Conservation (phyloP, 768 basidiomycete species). For the Russula compacta region DNA sequence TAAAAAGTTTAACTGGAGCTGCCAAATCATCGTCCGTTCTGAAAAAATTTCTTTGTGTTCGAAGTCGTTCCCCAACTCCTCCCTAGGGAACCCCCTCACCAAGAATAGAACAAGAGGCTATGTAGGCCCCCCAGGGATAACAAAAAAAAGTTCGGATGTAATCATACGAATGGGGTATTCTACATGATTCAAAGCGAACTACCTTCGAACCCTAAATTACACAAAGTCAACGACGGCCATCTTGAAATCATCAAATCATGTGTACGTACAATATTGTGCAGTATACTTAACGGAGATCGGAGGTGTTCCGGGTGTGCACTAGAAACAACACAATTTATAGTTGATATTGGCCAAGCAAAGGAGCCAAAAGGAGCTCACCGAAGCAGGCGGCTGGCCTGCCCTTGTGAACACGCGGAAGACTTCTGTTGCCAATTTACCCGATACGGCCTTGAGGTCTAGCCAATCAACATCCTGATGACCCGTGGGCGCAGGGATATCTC, state of each 20-base stretch:
- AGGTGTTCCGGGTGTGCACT: constrained; percentile 9
- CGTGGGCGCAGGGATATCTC: constrained; percentile 1
- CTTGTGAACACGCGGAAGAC: constrained; percentile 13
- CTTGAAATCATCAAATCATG: background rate
- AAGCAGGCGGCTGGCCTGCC: constrained; percentile 8
- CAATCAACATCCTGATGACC: constrained; percentile 3
- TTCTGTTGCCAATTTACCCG: background rate
- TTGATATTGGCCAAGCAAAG: background rate
- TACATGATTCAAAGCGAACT: too few relatives aligned
- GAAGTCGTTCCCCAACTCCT: too few relatives aligned
- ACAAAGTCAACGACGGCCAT: background rate
- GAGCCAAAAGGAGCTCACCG: background rate
- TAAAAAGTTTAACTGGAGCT: too few relatives aligned
- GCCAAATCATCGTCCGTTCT: too few relatives aligned
- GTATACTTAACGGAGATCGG: constrained; percentile 8
- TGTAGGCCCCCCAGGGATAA: too few relatives aligned
- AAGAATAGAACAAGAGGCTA: too few relatives aligned
- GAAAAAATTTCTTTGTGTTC: too few relatives aligned
- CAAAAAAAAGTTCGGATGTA: too few relatives aligned
- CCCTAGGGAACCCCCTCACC: too few relatives aligned
- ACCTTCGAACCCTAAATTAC: background rate
- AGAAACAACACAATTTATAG: background rate
- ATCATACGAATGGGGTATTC: too few relatives aligned
- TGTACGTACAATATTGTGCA: constrained; percentile 15
- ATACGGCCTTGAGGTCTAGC: background rate